Percentiles rank a stretch among this genome's conserved stretches.
phyloP scores from a whole-genome alignment of 2,329 filamentous ascomycete genomes.

The Fusarium coicis region DNA sequence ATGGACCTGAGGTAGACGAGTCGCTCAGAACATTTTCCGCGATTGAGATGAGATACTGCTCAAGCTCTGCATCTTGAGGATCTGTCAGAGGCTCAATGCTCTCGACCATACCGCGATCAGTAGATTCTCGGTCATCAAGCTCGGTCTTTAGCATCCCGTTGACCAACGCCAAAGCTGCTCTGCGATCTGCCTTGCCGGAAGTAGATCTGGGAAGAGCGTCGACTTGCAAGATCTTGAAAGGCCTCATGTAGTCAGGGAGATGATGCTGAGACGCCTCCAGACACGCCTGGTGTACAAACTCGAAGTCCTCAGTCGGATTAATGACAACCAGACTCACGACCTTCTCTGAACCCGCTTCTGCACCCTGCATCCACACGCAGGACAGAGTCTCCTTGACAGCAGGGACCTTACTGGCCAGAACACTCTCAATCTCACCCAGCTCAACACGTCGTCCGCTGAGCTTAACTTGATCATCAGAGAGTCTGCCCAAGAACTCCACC shows the following conservation, averaged over 20 bases:
- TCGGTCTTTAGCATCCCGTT: not conserved
- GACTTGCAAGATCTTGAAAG: not conserved
- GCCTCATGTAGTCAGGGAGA: conserved; percentile 25
- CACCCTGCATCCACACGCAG: conserved; percentile 14
- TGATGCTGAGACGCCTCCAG: not conserved
- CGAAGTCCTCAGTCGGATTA: not conserved
- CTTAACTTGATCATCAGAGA: conserved; percentile 27
- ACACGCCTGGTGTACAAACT: not conserved
- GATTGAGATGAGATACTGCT: not conserved
- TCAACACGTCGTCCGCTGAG: conserved; percentile 26
- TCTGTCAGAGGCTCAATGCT: not conserved
- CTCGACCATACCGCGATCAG: fast-evolving
- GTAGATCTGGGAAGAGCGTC: not conserved
- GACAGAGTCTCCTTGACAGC: not conserved
- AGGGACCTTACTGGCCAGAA: not conserved
- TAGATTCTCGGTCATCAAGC: fast-evolving
- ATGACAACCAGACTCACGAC: conserved; percentile 7
- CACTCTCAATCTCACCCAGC: conserved; percentile 22
- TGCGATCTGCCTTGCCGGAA: conserved; percentile 19
- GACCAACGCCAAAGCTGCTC: not conserved
- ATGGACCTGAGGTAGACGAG: fast-evolving
- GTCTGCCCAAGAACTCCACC: conserved; percentile 16
- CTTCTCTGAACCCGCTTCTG: conserved; percentile 6
- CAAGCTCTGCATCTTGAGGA: not conserved
- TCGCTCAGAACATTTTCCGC: not conserved